Evolutionary conservation across 306 rosid species (phyloP).

Genomic region (Fagus sylvatica): DNA sequence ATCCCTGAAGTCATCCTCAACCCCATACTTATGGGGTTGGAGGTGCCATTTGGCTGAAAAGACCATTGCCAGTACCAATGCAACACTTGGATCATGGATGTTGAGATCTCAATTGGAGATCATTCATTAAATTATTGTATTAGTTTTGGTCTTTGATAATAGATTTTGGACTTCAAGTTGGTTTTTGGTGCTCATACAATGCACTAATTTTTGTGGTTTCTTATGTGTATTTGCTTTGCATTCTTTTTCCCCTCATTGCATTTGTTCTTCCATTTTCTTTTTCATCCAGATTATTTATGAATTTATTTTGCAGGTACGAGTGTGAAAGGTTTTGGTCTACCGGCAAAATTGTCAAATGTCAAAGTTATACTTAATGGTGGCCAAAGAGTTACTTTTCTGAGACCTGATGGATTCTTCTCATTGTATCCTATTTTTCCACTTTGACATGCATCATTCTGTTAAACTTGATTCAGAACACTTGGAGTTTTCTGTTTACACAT

Average conservation of each 20-base stretch:
- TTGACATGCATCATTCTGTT: background rate
- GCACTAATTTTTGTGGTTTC: background rate
- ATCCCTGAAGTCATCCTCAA: too few species aligned
- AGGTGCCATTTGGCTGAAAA: too few species aligned
- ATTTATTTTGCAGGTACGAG: constrained; percentile 56
- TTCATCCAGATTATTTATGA: background rate
- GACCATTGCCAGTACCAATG: background rate
- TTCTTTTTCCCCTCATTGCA: background rate
- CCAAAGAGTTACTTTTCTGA: constrained; percentile 80
- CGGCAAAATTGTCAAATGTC: constrained; percentile 73
- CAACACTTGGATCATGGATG: background rate
- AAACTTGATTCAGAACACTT: constrained; percentile 18
- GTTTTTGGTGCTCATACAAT: background rate
- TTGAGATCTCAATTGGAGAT: background rate
- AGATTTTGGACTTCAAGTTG: background rate
- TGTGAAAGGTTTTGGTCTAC: constrained; percentile 59
- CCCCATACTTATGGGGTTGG: too few species aligned
- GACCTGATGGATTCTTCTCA: constrained; percentile 94
- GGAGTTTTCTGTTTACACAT: constrained; percentile 6
- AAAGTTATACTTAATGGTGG: constrained; percentile 95
- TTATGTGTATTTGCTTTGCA: background rate
- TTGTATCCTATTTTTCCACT: constrained; percentile 72
- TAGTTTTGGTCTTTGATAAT: background rate
- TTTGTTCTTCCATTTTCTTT: background rate
- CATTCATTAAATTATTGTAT: background rate